A percentile compares a stretch with the other conserved stretches of the same genome.
These are phyloP conservation scores for Fusarium sp. DNA, from an alignment of 2,329 filamentous ascomycete species.

Conservation along the genomic window DNA sequence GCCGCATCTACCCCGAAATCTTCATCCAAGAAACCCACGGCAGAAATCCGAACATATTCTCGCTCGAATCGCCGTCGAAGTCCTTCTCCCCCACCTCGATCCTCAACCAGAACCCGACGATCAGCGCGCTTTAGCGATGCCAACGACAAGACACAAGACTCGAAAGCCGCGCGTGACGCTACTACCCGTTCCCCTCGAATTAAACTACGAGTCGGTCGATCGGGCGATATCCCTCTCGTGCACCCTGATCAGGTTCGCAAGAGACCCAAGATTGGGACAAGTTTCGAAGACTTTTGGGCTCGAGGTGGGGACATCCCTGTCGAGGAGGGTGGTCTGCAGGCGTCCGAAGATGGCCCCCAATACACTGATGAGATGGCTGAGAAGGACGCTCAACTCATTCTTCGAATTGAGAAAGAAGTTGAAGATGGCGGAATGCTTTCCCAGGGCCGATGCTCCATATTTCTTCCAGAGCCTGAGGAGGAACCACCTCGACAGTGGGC, in stretches of 20 bases:
- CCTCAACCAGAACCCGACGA: conserved; percentile 57
- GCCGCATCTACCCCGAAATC: conserved; percentile 47
- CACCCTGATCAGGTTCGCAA: conserved; percentile 69
- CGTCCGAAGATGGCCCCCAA: conserved; percentile 65
- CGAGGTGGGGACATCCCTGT: conserved; percentile 64
- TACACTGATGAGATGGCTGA: conserved; percentile 72
- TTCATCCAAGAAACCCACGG: conserved; percentile 44
- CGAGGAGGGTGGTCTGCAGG: conserved; percentile 68
- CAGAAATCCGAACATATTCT: conserved; percentile 46
- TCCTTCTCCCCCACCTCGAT: conserved; percentile 56
- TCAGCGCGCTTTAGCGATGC: conserved; percentile 55
- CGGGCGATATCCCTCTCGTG: conserved; percentile 64
- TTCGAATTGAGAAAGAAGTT: conserved; percentile 78
- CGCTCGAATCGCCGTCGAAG: conserved; percentile 55
- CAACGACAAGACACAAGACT: conserved; percentile 21
- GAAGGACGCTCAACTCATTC: conserved; percentile 76
- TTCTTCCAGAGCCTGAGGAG: conserved; percentile 76
- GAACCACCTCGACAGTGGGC: conserved; percentile 85
- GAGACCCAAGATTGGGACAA: conserved; percentile 63
- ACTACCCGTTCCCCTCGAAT: conserved; percentile 58
- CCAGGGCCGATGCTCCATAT: conserved; percentile 75
- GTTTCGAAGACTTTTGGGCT: conserved; percentile 69
- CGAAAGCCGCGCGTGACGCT: conserved; percentile 30
- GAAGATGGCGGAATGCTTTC: conserved; percentile 82
- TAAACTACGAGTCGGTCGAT: conserved; percentile 57